Base-by-base conservation (phyloP, 108 stramenopile species). In the Mediolabrus comicus region DNA sequence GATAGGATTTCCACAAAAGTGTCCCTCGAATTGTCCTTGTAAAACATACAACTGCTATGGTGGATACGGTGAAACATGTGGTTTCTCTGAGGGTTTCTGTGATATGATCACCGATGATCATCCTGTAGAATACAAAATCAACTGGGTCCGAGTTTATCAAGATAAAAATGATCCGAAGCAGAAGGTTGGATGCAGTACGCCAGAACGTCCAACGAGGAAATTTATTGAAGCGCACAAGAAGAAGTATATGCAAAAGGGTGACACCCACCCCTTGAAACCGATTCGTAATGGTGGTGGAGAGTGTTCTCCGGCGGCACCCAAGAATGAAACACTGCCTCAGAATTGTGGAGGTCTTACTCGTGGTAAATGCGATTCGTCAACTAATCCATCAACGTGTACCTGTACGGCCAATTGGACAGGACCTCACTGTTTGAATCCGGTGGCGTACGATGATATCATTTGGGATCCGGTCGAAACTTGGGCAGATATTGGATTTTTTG, bases 61-160 rank as follows among this genome's bases (percentile, higher is more conserved):
- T 22, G 81, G 88, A 51, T 98, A 83, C 71, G 56, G 83, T 34
- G 71, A 84, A 33, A 83, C 55, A 28, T 98, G 96, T 69, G 92
- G 92, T 22, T 93, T 98, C 67, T 85, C 90, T 1, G 78, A 81
- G 30, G 95, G 95, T 3, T 96, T 98, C 63, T 98, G 97, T 69
- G 71, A 90, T 16, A 95, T 92, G 91, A 83, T 98, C 62, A 58
- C 36, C 1, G 67, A 62, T n/a, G n/a, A n/a, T n/a, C 10, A 75
- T 39, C 68, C 73, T 12, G 71, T 92, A 0, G 60, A 87, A 70
- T 95, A 93, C 71, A 92, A 95, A 65, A 77, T 96, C 59, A 76
- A 92, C 65, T 92, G 80, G 59, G 80, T 97, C 10, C 91, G 94
- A n/a, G 92, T 95, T 0, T 97, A 95, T 63, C 96, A 98, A 69